Conservation (phyloP, 2,329 filamentous ascomycete genomes). For the Clonostachys solani region DNA sequence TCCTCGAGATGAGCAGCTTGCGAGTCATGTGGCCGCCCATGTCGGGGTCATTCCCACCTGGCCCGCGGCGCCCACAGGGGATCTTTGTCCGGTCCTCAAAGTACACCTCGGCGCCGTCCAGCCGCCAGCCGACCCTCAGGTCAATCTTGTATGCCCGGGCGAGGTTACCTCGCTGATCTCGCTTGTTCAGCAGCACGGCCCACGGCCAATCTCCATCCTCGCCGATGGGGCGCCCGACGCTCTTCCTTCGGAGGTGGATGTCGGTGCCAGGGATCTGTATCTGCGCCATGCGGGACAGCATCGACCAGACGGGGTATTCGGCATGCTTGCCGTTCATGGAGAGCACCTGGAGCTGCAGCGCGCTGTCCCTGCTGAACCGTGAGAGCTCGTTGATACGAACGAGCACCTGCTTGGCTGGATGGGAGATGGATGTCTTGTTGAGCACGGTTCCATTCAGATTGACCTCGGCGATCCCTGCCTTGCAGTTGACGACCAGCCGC, state of each 20-base stretch:
- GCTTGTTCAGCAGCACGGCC: slow-evolving; percentile 23
- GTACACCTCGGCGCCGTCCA: slow-evolving; percentile 39
- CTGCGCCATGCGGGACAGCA: slow-evolving; percentile 19
- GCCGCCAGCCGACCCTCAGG: slow-evolving; percentile 32
- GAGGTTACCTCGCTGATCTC: slow-evolving; percentile 19
- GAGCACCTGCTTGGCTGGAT: slow-evolving; percentile 5
- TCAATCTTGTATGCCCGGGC: slow-evolving; percentile 34
- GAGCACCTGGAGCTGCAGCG: slow-evolving; percentile 24
- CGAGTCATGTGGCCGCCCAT: slow-evolving; percentile 22
- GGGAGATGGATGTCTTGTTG: background rate
- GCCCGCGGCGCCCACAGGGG: slow-evolving; percentile 30
- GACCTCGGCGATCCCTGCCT: slow-evolving; percentile 10
- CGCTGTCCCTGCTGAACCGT: slow-evolving; percentile 18
- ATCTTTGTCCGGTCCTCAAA: slow-evolving; percentile 34
- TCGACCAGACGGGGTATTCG: slow-evolving; percentile 23
- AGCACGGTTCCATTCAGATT: slow-evolving; percentile 4
- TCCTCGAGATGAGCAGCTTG: slow-evolving; percentile 14
- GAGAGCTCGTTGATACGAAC: slow-evolving; percentile 15
- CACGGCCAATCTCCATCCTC: slow-evolving; percentile 15
- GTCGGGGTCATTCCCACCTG: slow-evolving; percentile 2
- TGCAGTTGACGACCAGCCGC: slow-evolving; percentile 9
- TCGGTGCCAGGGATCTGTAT: slow-evolving; percentile 31
- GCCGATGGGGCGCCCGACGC: slow-evolving; percentile 14
- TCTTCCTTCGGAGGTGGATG: slow-evolving; percentile 31
- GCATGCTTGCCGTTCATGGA: slow-evolving; percentile 33